Percentiles rank a stretch among this genome's conserved stretches.
phyloP scores from a whole-genome alignment of 2,329 filamentous ascomycete species.

The Talaromyces sp. region DNA sequence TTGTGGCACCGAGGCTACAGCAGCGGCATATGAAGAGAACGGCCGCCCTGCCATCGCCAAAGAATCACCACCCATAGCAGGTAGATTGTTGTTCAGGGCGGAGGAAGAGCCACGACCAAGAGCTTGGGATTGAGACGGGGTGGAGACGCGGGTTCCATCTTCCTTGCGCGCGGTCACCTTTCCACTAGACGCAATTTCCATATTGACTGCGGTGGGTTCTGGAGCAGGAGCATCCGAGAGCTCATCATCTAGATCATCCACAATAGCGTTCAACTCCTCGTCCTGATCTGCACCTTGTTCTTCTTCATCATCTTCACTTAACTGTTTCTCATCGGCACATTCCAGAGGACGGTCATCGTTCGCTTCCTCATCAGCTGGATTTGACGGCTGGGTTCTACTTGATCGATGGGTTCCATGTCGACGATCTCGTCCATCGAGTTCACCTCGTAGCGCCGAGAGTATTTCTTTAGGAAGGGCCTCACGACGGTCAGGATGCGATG shows the following conservation, averaged over 20 bases:
- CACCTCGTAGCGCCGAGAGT: conserved; percentile 40
- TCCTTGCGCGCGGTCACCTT: conserved; percentile 89
- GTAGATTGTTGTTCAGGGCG: conserved; percentile 21
- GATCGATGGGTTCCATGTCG: conserved; percentile 55
- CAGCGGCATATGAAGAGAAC: conserved; percentile 73
- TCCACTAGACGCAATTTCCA: conserved; percentile 80
- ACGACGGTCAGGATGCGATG: conserved; percentile 17
- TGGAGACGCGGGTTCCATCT: conserved; percentile 80
- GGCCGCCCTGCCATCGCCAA: conserved; percentile 54
- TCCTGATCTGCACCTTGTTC: conserved; percentile 53
- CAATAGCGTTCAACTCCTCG: conserved; percentile 71
- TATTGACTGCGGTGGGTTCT: conserved; percentile 81
- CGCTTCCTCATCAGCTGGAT: conserved; percentile 55
- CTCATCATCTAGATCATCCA: conserved; percentile 85
- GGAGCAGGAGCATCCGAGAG: conserved; percentile 68
- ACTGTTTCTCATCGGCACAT: conserved; percentile 84
- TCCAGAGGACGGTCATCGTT: conserved; percentile 68
- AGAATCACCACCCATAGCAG: conserved; percentile 31
- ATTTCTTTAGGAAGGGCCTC: conserved; percentile 39
- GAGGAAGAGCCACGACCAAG: conserved; percentile 38
- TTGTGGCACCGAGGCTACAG: conserved; percentile 71
- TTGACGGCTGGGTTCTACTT: conserved; percentile 53
- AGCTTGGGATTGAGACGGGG: conserved; percentile 60
- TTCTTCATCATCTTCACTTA: conserved; percentile 62
- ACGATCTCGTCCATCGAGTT: conserved; percentile 37